Conservation (phyloP, 257 asterid genomes). For the Solanum medicagineum region DNA sequence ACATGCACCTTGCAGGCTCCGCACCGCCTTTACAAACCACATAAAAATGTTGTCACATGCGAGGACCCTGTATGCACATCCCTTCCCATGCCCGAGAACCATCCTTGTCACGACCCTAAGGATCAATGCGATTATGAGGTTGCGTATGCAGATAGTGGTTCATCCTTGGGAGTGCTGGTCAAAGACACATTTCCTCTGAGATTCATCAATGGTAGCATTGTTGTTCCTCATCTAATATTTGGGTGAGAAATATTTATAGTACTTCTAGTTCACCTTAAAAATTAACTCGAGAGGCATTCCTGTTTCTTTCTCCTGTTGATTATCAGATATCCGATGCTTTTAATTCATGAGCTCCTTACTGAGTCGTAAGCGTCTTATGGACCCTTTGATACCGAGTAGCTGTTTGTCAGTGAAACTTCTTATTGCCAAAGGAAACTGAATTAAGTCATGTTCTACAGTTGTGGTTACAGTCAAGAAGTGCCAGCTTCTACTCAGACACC, state of each 20-base stretch:
- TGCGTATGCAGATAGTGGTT: constrained; percentile 73
- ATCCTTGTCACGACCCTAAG: constrained; percentile 31
- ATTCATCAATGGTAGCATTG: constrained; percentile 43
- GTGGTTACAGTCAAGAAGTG: constrained; percentile 85
- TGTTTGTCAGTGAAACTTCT: neutral
- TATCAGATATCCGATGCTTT: neutral
- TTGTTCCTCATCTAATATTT: constrained; percentile 57
- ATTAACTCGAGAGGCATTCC: neutral
- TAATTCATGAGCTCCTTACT: neutral
- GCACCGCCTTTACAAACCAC: constrained; percentile 65
- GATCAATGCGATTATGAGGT: constrained; percentile 86
- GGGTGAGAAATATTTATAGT: constrained; percentile 33
- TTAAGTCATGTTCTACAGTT: constrained; percentile 25
- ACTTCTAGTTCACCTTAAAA: neutral
- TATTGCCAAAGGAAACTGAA: neutral
- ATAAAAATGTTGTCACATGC: constrained; percentile 40
- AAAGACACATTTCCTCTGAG: constrained; percentile 55
- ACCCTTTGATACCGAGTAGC: neutral
- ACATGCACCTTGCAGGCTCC: constrained; percentile 54
- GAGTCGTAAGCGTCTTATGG: neutral
- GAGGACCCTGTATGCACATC: constrained; percentile 54
- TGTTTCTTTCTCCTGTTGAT: neutral
- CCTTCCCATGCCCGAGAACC: constrained; percentile 29
- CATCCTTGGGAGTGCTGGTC: constrained; percentile 72
- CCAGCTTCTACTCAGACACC: constrained; percentile 36